Evolutionary conservation across 306 rosid species (phyloP).

Genomic region (Lathyrus oleraceus): DNA sequence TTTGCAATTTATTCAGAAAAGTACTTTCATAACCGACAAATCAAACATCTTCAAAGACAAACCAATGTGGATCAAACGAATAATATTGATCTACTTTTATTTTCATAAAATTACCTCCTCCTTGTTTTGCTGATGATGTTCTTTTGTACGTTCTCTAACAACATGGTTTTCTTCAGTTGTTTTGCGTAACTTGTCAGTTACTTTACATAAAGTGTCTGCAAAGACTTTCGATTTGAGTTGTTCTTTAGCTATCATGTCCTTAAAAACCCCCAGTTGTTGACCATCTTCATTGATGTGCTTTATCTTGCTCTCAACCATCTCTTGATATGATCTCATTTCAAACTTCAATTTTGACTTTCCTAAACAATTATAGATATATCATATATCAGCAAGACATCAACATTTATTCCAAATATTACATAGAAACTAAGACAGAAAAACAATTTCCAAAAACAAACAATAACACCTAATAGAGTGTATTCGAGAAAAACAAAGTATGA

Average conservation of each 20-base stretch:
- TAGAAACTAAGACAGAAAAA: not conserved
- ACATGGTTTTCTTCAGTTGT: constrained; percentile 38
- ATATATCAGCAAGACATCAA: constrained; percentile 1
- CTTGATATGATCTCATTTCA: constrained; percentile 54
- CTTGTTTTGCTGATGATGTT: constrained; percentile 45
- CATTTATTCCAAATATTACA: constrained; percentile 6
- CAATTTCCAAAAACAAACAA: constrained; percentile 4
- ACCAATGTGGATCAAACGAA: constrained; percentile 10
- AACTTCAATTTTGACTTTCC: constrained; percentile 46
- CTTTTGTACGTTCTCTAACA: constrained; percentile 44
- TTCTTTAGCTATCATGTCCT: constrained; percentile 41
- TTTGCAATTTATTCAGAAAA: not conserved
- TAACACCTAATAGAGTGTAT: not conserved
- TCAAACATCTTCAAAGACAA: constrained; percentile 1
- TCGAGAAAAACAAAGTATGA: not conserved
- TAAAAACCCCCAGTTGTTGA: constrained; percentile 45
- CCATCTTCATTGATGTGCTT: constrained; percentile 43
- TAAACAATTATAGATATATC: constrained; percentile 10
- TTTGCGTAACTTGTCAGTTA: constrained; percentile 47
- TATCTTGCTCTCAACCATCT: constrained; percentile 50
- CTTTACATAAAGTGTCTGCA: constrained; percentile 32
- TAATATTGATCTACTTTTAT: constrained; percentile 1
- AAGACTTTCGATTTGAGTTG: constrained; percentile 40
- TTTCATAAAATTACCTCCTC: constrained; percentile 46
- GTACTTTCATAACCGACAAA: constrained; percentile 3